Percentiles rank a stretch among this genome's conserved stretches.
Evolutionary conservation across 2,329 filamentous ascomycete genomes (phyloP).

Genomic region (Apiospora pterosperma): DNA sequence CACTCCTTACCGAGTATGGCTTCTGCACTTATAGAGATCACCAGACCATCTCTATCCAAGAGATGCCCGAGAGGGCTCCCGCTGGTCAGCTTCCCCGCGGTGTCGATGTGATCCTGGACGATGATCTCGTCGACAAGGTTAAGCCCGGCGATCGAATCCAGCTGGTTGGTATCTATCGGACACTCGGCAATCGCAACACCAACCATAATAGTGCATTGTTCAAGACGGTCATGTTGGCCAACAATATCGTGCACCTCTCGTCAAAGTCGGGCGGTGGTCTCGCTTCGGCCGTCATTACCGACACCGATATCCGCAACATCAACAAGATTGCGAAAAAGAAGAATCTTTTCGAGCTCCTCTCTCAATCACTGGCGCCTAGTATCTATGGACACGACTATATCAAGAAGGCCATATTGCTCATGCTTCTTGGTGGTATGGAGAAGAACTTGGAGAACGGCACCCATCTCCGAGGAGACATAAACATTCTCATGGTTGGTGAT

Average conservation of each 20-base stretch:
- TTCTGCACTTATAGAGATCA: slow-evolving; percentile 95
- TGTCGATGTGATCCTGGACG: slow-evolving; percentile 94
- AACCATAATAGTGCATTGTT: slow-evolving; percentile 89
- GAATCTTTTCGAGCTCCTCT: slow-evolving; percentile 87
- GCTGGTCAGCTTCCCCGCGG: slow-evolving; percentile 92
- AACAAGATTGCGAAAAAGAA: slow-evolving; percentile 96
- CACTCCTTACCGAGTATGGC: slow-evolving; percentile 91
- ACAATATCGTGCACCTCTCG: slow-evolving; percentile 90
- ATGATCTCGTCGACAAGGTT: slow-evolving; percentile 90
- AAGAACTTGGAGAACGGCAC: slow-evolving; percentile 98
- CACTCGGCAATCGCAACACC: slow-evolving; percentile 90
- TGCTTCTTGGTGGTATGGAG: slow-evolving; percentile 93
- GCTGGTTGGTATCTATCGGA: slow-evolving; percentile 92
- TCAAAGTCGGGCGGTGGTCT: slow-evolving; percentile 95
- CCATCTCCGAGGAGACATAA: slow-evolving; percentile 96
- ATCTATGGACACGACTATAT: slow-evolving; percentile 97
- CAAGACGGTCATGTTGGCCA: slow-evolving; percentile 89
- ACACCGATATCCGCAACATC: slow-evolving; percentile 97
- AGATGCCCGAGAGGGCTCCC: slow-evolving; percentile 96
- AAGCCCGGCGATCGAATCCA: slow-evolving; percentile 97
- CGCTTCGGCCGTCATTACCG: slow-evolving; percentile 86
- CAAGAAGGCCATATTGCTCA: slow-evolving; percentile 94
- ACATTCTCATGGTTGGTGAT: slow-evolving; percentile 98
- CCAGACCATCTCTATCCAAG: slow-evolving; percentile 96
- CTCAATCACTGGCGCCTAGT: slow-evolving; percentile 90